A percentile compares a stretch with the other conserved stretches of the same genome.
Conservation (phyloP, 2,329 filamentous ascomycete genomes). For the Xylariaceae sp. region DNA sequence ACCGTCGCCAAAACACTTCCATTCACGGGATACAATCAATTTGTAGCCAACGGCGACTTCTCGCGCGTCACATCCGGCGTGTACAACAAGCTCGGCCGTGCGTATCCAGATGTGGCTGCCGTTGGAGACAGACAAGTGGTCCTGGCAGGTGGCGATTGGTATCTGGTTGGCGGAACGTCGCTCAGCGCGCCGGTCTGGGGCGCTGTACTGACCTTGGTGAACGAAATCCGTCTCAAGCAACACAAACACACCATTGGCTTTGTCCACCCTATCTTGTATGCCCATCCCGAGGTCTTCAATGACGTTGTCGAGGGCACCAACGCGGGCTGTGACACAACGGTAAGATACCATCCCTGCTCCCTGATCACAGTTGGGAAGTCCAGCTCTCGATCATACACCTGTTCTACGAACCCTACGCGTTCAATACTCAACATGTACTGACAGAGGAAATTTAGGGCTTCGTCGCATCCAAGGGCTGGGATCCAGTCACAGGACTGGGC, state of each 20-base stretch:
- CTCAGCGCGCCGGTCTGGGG: constrained; percentile 58
- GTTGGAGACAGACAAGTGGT: constrained; percentile 40
- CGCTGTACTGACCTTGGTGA: constrained; percentile 48
- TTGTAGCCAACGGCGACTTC: constrained; percentile 31
- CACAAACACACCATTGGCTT: constrained; percentile 50
- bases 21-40: constrained; percentile 22
- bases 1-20: constrained; percentile 21
- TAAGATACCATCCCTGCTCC: no score
- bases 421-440: no score
- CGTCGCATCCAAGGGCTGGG: constrained; percentile 40
- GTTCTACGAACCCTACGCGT: no score
- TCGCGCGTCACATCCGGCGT: constrained; percentile 33
- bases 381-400: no score
- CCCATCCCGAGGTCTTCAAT: constrained; percentile 39
- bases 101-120: constrained; percentile 38
- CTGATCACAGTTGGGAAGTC: no score
- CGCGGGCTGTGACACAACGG: constrained; percentile 35
- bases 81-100: constrained; percentile 37
- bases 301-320: constrained; percentile 40
- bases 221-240: constrained; percentile 46
- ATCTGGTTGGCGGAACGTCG: constrained; percentile 45
- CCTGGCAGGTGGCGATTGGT: constrained; percentile 31
- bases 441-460: constrained; percentile 32
- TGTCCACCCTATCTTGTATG: constrained; percentile 51
- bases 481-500: constrained; percentile 39